phyloP scores from a whole-genome alignment of 306 rosid species.

The Pyrus communis region DNA sequence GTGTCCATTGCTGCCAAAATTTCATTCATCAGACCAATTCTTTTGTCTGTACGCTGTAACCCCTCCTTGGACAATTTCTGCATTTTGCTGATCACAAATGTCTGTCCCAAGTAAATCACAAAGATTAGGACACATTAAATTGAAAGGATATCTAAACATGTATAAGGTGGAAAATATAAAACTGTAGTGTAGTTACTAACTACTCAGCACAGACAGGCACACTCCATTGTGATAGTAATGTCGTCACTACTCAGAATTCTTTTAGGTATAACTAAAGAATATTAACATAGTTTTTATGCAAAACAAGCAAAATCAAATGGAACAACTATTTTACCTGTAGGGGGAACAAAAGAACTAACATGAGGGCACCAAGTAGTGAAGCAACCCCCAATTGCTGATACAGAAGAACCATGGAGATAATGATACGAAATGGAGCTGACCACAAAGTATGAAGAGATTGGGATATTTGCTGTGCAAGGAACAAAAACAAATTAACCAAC shows the following conservation, averaged over 20 bases:
- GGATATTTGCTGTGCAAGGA: slow-evolving; percentile 29
- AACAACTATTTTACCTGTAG: slow-evolving; percentile 28
- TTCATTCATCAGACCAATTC: slow-evolving; percentile 98
- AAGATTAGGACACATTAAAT: background rate
- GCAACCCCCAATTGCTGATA: slow-evolving; percentile 40
- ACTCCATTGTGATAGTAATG: background rate
- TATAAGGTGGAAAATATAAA: background rate
- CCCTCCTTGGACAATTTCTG: slow-evolving; percentile 82
- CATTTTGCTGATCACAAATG: slow-evolving; percentile 75
- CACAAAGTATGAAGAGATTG: slow-evolving; percentile 48
- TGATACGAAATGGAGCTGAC: slow-evolving; percentile 50
- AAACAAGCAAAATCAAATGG: background rate
- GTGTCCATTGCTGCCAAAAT: slow-evolving; percentile 96
- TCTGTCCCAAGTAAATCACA: slow-evolving; percentile 39
- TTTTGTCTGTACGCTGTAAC: slow-evolving; percentile 85
- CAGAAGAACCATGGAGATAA: slow-evolving; percentile 36
- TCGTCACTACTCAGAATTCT: background rate
- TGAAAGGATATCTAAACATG: background rate
- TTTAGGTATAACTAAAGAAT: background rate
- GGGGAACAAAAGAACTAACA: slow-evolving; percentile 45
- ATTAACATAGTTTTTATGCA: background rate
- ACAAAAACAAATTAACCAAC: background rate
- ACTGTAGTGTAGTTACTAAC: background rate
- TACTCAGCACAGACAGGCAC: background rate
- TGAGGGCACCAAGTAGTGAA: slow-evolving; percentile 39